Base-by-base conservation (phyloP, 345 rosid species). In the Murraya paniculata region DNA sequence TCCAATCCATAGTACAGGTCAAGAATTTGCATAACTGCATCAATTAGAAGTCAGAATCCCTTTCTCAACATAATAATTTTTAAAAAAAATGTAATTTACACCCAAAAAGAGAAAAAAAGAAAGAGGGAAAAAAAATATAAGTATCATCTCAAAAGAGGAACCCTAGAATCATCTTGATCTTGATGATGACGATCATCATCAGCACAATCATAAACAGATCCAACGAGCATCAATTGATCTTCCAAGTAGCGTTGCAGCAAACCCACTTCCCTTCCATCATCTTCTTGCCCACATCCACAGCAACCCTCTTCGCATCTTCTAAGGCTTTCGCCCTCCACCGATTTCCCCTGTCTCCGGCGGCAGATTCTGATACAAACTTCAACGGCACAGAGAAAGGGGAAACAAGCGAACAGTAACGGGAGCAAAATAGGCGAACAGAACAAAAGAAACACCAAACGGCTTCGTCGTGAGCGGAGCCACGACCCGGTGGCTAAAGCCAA, bases 301-400 rank as follows among this genome's bases (percentile, higher is more conserved):
- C 73, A 70, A 18, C 73, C 73, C 36, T 70, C 73, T 50, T 70
- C 73, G n/a, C 73, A 70, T 19, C 73, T n/a, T 5, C 36, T 18
- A 6, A 70, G 24, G n/a, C 73, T 50, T n/a, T 70, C 73, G 1
- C 28, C 73, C 25, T 70, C 73, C 10, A 33, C 69, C 21, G 18
- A 70, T 41, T 30, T 70, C 36, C 60, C 18, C n/a, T 24, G 33
- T 24, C 60, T 38, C 31, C 55, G 55, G 11, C 73, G 36, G 24
- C 73, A 70, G 73, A 70, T 45, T 70, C 60, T 70, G 39, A 70
- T 70, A 18, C 58, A 70, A 16, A 28, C 59, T 28, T 70, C 73
- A 1, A 22, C 60, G 8, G 60, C 60, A 36, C 59, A 70, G 7
- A 70, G 73, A 16, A 70, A 28, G 5, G 73, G 73, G 16, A 70